Conservation (phyloP, 2,329 filamentous ascomycete species). For the Trichoderma afroharzianum region DNA sequence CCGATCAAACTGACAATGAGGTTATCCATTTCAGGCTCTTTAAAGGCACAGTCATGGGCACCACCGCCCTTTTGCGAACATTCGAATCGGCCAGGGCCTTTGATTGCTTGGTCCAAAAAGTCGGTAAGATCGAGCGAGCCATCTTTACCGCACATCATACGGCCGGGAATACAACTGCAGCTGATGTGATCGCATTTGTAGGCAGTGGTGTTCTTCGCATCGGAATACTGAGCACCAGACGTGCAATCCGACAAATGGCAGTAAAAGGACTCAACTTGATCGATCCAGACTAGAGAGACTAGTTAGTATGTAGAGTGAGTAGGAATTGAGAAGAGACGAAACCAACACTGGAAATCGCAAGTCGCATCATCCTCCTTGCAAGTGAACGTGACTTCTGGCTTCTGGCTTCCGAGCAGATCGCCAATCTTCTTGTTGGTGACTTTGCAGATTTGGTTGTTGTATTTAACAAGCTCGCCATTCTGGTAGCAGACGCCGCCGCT, state of each 20-base stretch:
- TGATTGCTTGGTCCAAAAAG: slow-evolving; percentile 78
- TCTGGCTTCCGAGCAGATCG: slow-evolving; percentile 76
- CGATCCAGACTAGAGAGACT: slow-evolving; percentile 74
- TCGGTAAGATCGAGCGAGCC: slow-evolving; percentile 90
- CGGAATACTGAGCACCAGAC: slow-evolving; percentile 65
- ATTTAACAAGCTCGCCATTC: slow-evolving; percentile 82
- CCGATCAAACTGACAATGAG: slow-evolving; percentile 87
- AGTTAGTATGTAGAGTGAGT: slow-evolving; percentile 13
- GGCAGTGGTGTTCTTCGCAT: slow-evolving; percentile 71
- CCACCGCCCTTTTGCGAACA: slow-evolving; percentile 65
- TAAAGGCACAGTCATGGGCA: slow-evolving; percentile 70
- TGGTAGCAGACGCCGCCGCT: slow-evolving; percentile 88
- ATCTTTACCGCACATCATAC: slow-evolving; percentile 90
- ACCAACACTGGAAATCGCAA: slow-evolving; percentile 91
- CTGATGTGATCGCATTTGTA: slow-evolving; percentile 83
- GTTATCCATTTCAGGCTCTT: slow-evolving; percentile 88
- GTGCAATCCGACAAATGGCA: slow-evolving; percentile 81
- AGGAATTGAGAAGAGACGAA: not conserved
- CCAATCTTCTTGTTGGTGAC: slow-evolving; percentile 95
- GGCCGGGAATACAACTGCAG: slow-evolving; percentile 83
- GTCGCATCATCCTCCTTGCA: slow-evolving; percentile 71
- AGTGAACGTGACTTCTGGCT: slow-evolving; percentile 91
- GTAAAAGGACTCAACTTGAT: slow-evolving; percentile 91
- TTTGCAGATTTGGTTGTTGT: slow-evolving; percentile 97
- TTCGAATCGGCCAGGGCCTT: slow-evolving; percentile 81